phyloP scores from a whole-genome alignment of 176 grass and related monocot genomes.

The Juncus effusus region DNA sequence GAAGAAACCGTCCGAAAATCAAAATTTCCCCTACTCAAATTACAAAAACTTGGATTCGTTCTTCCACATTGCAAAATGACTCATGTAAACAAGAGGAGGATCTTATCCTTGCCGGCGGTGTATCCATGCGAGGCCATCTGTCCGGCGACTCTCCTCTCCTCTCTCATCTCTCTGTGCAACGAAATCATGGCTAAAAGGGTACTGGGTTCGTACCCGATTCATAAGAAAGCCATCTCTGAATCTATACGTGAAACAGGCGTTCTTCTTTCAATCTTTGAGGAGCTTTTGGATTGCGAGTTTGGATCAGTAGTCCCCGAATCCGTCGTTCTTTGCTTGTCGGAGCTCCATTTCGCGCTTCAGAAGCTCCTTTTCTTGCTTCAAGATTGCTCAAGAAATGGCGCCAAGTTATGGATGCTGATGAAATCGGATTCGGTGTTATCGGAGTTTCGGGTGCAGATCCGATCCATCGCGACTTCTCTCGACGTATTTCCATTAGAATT shows the following conservation, averaged over 20 bases:
- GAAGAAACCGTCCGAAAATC: conserved; percentile 1
- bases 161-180: conserved; percentile 46
- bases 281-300: conserved; percentile 31
- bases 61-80: not conserved
- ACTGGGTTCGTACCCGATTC: conserved; percentile 41
- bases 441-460: conserved; percentile 48
- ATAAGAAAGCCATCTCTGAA: conserved; percentile 38
- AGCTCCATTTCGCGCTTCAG: conserved; percentile 82
- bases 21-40: not conserved
- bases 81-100: conserved; percentile 18
- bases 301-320: conserved; percentile 13
- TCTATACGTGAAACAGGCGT: conserved; percentile 43
- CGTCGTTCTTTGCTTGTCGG: conserved; percentile 52
- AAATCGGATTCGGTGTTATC: conserved; percentile 40
- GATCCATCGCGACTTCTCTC: conserved; percentile 50
- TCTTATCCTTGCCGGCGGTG: conserved; percentile 41
- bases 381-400: conserved; percentile 47
- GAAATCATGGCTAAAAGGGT: conserved; percentile 29
- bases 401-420: conserved; percentile 61
- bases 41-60: not conserved
- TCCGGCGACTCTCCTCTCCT: conserved; percentile 42
- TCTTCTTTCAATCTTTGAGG: conserved; percentile 54
- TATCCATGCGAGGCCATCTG: conserved; percentile 55
- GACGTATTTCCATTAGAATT: conserved; percentile 49
- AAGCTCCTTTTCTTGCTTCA: conserved; percentile 58